Evolutionary conservation across 2,329 filamentous ascomycete species (phyloP).

Genomic region (Sclerotinia borealis): DNA sequence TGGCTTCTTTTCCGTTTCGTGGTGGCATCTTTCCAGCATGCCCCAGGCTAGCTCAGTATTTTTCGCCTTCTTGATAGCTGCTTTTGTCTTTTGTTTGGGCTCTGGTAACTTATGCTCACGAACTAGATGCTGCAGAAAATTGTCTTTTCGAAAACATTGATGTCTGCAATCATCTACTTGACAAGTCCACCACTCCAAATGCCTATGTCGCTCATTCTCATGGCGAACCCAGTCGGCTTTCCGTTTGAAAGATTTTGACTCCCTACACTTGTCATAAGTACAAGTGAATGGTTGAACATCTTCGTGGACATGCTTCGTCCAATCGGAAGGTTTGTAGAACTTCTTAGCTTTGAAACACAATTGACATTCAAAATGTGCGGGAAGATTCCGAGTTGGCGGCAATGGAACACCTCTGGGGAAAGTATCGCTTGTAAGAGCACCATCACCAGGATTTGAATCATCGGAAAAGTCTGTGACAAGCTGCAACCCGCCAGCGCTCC

Average conservation of each 20-base stretch:
- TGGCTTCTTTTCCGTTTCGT: constrained; percentile 58
- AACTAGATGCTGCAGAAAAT: constrained; percentile 87
- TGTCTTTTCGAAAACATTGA: constrained; percentile 80
- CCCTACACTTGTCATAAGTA: constrained; percentile 75
- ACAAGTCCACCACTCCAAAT: constrained; percentile 88
- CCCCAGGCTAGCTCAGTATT: constrained; percentile 64
- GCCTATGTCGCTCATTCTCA: constrained; percentile 85
- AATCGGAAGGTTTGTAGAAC: constrained; percentile 87
- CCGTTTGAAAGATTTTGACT: constrained; percentile 87
- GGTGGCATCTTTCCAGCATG: constrained; percentile 71
- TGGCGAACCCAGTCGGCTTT: constrained; percentile 96
- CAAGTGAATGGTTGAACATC: constrained; percentile 92
- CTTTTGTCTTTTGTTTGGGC: constrained; percentile 72
- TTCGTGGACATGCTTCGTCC: constrained; percentile 94
- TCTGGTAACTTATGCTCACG: constrained; percentile 84
- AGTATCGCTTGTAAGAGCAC: constrained; percentile 61
- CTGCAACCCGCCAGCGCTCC: constrained; percentile 47
- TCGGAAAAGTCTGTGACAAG: constrained; percentile 53
- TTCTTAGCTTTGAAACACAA: constrained; percentile 81
- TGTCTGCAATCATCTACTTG: constrained; percentile 75
- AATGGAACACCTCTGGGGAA: constrained; percentile 78
- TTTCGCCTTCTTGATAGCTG: constrained; percentile 53
- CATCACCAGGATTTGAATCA: constrained; percentile 63
- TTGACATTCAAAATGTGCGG: constrained; percentile 84
- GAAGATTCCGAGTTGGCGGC: constrained; percentile 69